phyloP scores from a whole-genome alignment of 108 stramenopile genomes.

The Tribonema minus region DNA sequence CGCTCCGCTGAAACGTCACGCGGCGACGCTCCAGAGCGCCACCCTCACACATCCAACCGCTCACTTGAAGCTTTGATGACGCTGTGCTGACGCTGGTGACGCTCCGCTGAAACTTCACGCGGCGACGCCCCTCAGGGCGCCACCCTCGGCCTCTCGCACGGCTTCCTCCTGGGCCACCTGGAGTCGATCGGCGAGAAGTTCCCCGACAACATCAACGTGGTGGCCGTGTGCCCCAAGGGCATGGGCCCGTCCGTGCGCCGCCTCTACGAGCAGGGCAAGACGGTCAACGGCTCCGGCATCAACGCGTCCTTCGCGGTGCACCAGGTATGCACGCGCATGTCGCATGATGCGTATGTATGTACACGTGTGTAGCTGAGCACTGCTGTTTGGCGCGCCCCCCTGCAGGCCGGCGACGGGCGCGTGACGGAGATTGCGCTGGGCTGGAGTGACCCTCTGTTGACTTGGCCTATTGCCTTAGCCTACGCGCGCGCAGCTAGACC shows the following conservation, averaged over 20 bases:
- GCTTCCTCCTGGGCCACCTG: constrained; percentile 92
- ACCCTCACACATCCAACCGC: too few species aligned
- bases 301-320: constrained; percentile 94
- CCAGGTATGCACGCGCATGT: constrained; percentile 55
- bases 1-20: not conserved
- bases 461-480: too few species aligned
- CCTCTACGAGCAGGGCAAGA: constrained; percentile 97
- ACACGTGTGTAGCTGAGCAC: too few species aligned
- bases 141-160: constrained; percentile 86
- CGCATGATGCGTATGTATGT: too few species aligned
- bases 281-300: constrained; percentile 93
- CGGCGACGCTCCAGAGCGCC: not conserved
- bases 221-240: constrained; percentile 96
- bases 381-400: not conserved
- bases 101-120: not conserved
- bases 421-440: constrained; percentile 90
- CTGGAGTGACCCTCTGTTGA: constrained; percentile 91
- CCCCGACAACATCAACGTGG: constrained; percentile 93
- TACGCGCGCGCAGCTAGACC: too few species aligned
- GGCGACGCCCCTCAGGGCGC: constrained; percentile 59
- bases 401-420: constrained; percentile 64
- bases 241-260: constrained; percentile 97
- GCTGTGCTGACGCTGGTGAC: not conserved
- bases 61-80: too few species aligned
- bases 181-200: constrained; percentile 86